Evolutionary conservation across 2,329 filamentous ascomycete genomes (phyloP), one percentile per base, ranked within the genome.

Genomic region (Aspergillus luchuensis): DNA sequence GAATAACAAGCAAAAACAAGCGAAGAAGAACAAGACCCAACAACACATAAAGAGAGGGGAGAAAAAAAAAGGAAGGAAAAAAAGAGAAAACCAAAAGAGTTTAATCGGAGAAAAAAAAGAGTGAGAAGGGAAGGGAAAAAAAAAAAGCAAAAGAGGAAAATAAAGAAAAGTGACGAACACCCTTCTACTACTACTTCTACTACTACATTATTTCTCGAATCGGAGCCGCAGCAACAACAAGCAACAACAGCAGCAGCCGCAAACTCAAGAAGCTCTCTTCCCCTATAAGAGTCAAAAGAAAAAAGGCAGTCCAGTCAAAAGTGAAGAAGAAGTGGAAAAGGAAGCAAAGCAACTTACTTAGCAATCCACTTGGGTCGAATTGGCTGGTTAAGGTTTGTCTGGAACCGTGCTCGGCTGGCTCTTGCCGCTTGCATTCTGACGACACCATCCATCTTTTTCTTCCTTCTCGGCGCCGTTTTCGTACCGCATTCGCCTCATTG

Each of bases 391-490:
- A 70, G 65, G 69, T 71, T 72, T 69, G 65, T 66, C 66, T 71
- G 68, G 68, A 70, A 71, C 70, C 63, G 67, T 66, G 62, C 65
- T 68, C 69, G 66, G 69, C 62, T 70, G 68, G 66, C 62, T 69
- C 66, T 71, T 72, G 70, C 71, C 71, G 71, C 70, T 72, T 74
- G 72, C 69, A 67, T 70, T 70, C 70, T 74, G 70, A 72, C 72
- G 70, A 71, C 72, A 74, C 71, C 70, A 71, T 66, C 63, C 58
- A 64, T 58, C 61, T 38, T 56, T 57, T 58, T 56, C 48, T 49
- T 57, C 43, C 52, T 49, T 51, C 39, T 43, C 56, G 55, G 54
- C 60, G 61, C 70, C 71, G 71, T 71, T 72, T 72, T 71, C 71
- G 66, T 71, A 63, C 58, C 66, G 33, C 61, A 55, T 57, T 50